Base-by-base conservation (phyloP, 441 rosid species). In the Croton setiger region DNA sequence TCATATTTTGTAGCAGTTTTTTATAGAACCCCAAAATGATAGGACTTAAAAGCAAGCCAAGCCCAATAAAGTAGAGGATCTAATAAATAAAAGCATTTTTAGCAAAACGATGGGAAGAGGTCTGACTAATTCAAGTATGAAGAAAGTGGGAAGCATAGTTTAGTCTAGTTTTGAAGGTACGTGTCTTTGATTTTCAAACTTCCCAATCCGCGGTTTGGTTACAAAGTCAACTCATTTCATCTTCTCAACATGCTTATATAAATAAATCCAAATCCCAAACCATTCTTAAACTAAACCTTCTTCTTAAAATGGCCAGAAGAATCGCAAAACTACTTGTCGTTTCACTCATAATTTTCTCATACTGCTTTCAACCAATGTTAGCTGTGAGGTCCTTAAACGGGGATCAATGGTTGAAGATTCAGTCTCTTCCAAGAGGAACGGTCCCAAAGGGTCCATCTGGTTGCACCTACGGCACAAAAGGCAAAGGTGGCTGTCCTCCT, bases 351-450 rank as follows among this genome's bases (percentile, higher is more conserved):
- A 1, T 71, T 27, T 17, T 76, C 11, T 17, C 62, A 11, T 43
- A 39, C 11, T 44, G 69, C 35, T 57, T 54, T 27, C 60, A 74
- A 6, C 53, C 49, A 54, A 43, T 66, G 60, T 14, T 52, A 23
- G 85, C 81, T 7, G 41, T 31, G 14, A 81, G 88, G 67, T 78
- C 73, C 8, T 64, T 84, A n/a, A 52, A 35, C 3, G 77, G 36
- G 59, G 73, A 73, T 4, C 66, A 39, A 69, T 31, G 64, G 68
- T n/a, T 76, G 11, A 27, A 43, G 4, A 20, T 81, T 9, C 81
- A 78, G 35, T 74, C 81, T n/a, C 84, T 84, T 8, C 71, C 41
- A 9, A 80, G 77, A 72, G 87, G 84, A 14, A 70, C 73, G 2
- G 85, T 81, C 71, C 79, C 87, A 7, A 70, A 81, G 0, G 20